A percentile compares a stretch with the other conserved stretches of the same genome.
These are phyloP conservation scores for Exophiala xenobiotica DNA, from an alignment of 2,329 filamentous ascomycete genomes.

Conservation along the genomic window DNA sequence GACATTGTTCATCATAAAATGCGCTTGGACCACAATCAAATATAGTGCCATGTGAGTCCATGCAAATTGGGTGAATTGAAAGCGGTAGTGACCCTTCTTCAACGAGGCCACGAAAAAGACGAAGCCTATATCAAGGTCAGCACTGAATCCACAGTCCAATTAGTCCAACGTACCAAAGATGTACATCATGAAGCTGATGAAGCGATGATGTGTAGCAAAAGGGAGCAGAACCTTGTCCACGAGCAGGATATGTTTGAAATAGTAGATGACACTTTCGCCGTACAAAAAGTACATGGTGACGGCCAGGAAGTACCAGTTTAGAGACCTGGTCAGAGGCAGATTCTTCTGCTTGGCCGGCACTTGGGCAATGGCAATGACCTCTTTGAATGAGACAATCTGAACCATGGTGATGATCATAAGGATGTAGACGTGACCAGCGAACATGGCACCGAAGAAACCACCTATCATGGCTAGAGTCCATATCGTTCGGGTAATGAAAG, in stretches of 20 bases:
- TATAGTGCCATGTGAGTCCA: slow-evolving; percentile 99
- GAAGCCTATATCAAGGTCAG: slow-evolving; percentile 66
- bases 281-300: slow-evolving; percentile 99
- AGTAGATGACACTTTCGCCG: slow-evolving; percentile 98
- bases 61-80: slow-evolving; percentile 98
- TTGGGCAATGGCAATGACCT: slow-evolving; percentile 96
- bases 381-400: slow-evolving; percentile 97
- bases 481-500: slow-evolving; percentile 93
- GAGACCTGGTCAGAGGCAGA: slow-evolving; percentile 87
- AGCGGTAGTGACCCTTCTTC: slow-evolving; percentile 93
- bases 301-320: slow-evolving; percentile 99
- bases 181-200: slow-evolving; percentile 98
- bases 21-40: slow-evolving; percentile 94
- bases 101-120: slow-evolving; percentile 96
- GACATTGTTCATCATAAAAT: slow-evolving; percentile 99
- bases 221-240: slow-evolving; percentile 91
- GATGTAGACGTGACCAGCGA: slow-evolving; percentile 96
- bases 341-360: slow-evolving; percentile 89
- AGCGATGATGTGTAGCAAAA: slow-evolving; percentile 93
- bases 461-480: slow-evolving; percentile 99
- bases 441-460: slow-evolving; percentile 86
- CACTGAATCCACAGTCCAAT: not conserved
- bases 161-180: slow-evolving; percentile 71
- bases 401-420: slow-evolving; percentile 88
- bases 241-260: slow-evolving; percentile 97